Base-by-base conservation (phyloP, 192 early-diverging fungal genomes). In the Entophlyctis luteolus region DNA sequence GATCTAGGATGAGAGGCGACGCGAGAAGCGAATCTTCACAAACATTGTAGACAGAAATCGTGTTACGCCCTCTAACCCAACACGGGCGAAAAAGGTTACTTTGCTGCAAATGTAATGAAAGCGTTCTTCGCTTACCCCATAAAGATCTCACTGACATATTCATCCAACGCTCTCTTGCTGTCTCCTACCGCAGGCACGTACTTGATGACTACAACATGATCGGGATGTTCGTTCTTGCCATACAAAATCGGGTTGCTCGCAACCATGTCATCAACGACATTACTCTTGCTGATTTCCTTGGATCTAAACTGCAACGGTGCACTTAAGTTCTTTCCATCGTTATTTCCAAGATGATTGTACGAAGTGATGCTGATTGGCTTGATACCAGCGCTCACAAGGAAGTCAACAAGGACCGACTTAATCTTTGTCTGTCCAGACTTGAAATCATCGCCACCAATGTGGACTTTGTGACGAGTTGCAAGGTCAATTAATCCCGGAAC, bases 401-500 rank as follows among this genome's bases (percentile, higher is more conserved):
- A 99, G 77, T 99, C 96, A 42, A 96, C 93, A 72, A 99, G 82
- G 54, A 94, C 96, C 12, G 94, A 96, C 87, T 99, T 99, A 86
- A 99, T 84, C 88, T 99, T 99, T 72, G 96, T 99, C 76, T 99
- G 96, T 38, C 96, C 96, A 69, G 90, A 93, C 86, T 99, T 99
- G 91, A 99, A 99, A 83, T 99, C 96, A 75, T 99, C 96, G 73
- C 96, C 96, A 66, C 93, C 96, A 71, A 99, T 91, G 77, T 93
- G 94, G 54, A 91, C 88, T 66, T 81, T 81, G 71, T 97, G 77
- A 55, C 87, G 89, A 75, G 93, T 89, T 56, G 96, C 95, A 28
- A 97, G 84, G 67, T 88, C 87, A 28, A 99, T 84, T 42, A 86
- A 84, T 67, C 96, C 96, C 5, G 96, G 96, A 49, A 99, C 96